Evolutionary conservation across 345 rosid genomes (phyloP), one percentile per base, ranked within the genome.

Genomic region (Leavenworthia alabamica): DNA sequence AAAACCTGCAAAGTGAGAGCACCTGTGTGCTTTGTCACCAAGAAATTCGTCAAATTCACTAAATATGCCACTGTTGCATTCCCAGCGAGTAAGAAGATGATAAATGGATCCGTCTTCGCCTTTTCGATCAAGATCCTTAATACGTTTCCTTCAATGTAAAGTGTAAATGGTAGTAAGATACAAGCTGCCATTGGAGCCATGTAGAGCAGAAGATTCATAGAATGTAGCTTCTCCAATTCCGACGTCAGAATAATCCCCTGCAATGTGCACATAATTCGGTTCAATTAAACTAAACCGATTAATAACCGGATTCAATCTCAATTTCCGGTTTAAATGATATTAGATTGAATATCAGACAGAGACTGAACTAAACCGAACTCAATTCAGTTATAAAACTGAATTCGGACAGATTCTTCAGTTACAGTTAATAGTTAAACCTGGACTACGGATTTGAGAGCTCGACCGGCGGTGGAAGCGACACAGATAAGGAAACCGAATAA

Each of bases 171-270:
- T 45, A 93, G 50, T 54, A 93, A 76, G 66, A 93, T 87, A 77
- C 83, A 47, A 8, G 97, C 97, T 0, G 97, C 95, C 95, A 93
- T 87, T 1, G 99, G 99, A 4, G 99, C 97, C 99, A 93, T 93
- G 56, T 87, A 89, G 2, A 93, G 73, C 29, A 93, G 56, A 75
- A 93, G 70, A 75, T 93, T 93, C 99, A 93, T 89, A 0, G 99
- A 93, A 66, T 93, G 97, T 11, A 93, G 77, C 77, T 87, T 89
- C 83, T 93, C 99, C 0, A 90, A 83, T 57, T 93, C 99, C 0
- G 96, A 87, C 1, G 92, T 81, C 46, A 93, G 54, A 19, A 93
- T 53, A 13, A 93, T 77, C 66, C 97, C 99, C 69, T 93, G 86
- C 62, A 36, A 4, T 3, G 4, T 22, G 55, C 70, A 89, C 84